Percentiles rank a stretch among this genome's conserved stretches.
These are phyloP conservation scores for Neurospora sp. DNA, from an alignment of 495 filamentous ascomycete genomes.

Conservation along the genomic window DNA sequence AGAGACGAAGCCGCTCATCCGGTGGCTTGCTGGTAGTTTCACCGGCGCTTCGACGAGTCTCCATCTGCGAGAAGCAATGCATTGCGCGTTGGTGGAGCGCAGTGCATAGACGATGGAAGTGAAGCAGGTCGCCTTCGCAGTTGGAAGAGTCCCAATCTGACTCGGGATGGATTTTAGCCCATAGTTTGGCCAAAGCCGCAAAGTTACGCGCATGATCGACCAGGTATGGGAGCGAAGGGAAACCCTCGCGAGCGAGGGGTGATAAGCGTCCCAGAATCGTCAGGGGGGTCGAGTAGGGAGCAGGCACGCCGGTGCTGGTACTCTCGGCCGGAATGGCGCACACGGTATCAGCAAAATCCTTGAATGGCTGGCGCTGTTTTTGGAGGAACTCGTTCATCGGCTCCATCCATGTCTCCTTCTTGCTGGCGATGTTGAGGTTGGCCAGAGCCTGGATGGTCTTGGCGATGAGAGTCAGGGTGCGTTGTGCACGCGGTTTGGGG, in stretches of 20 bases:
- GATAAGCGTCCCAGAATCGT: slow-evolving; percentile 82
- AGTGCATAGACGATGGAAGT: slow-evolving; percentile 68
- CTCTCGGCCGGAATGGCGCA: slow-evolving; percentile 69
- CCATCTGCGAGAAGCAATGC: slow-evolving; percentile 22
- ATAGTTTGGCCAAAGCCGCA: slow-evolving; percentile 78
- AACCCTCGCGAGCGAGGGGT: slow-evolving; percentile 77
- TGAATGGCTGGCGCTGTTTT: slow-evolving; percentile 62
- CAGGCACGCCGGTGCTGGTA: slow-evolving; percentile 54
- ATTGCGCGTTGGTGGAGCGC: slow-evolving; percentile 60
- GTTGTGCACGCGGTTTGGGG: slow-evolving; percentile 74
- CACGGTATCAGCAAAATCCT: slow-evolving; percentile 75
- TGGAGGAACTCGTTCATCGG: slow-evolving; percentile 80
- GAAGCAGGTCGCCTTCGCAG: slow-evolving; percentile 51
- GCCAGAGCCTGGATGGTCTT: slow-evolving; percentile 94
- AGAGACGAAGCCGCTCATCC: slow-evolving; percentile 53
- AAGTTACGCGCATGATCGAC: slow-evolving; percentile 86
- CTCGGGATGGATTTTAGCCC: slow-evolving; percentile 56
- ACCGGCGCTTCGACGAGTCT: slow-evolving; percentile 14
- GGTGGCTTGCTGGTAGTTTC: slow-evolving; percentile 61
- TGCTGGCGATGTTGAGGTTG: slow-evolving; percentile 87
- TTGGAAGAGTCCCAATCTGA: slow-evolving; percentile 33
- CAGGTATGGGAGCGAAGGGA: slow-evolving; percentile 87
- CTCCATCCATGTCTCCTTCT: slow-evolving; percentile 98
- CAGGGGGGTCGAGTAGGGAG: slow-evolving; percentile 86
- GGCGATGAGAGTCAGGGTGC: slow-evolving; percentile 85